These are phyloP conservation scores for Aquilaria yunnanensis DNA, from an alignment of 345 rosid genomes.

Conservation along the genomic window DNA sequence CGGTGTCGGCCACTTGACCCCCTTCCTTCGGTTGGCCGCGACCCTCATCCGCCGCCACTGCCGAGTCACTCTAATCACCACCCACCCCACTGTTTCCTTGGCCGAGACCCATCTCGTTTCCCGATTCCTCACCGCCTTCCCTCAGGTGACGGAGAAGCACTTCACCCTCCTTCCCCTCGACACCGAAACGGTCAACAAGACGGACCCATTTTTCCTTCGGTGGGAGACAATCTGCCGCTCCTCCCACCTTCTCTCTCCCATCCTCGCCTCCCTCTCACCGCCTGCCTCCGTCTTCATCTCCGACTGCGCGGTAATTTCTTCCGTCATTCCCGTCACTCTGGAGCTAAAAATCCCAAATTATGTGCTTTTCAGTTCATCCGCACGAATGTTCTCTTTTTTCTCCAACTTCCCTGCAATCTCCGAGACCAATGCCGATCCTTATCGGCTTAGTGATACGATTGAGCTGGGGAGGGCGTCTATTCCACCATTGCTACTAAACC, in stretches of 20 bases:
- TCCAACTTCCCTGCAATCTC: slow-evolving; percentile 4
- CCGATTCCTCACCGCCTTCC: slow-evolving; percentile 22
- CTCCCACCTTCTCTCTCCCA: slow-evolving; percentile 27
- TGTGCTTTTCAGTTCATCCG: slow-evolving; percentile 24
- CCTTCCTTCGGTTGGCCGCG: slow-evolving; percentile 37
- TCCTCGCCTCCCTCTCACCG: slow-evolving; percentile 20
- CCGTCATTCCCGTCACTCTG: slow-evolving; percentile 14
- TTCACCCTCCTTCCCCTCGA: slow-evolving; percentile 17
- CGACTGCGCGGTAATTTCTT: slow-evolving; percentile 16
- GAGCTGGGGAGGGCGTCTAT: slow-evolving; percentile 25
- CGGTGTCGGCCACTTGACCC: slow-evolving; percentile 45
- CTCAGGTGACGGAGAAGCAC: slow-evolving; percentile 9
- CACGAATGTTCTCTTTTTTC: slow-evolving; percentile 20
- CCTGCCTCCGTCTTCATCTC: slow-evolving; percentile 28
- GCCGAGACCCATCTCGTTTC: slow-evolving; percentile 31
- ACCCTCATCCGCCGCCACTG: slow-evolving; percentile 19
- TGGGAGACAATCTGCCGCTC: slow-evolving; percentile 29
- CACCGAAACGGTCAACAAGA: neutral
- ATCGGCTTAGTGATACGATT: slow-evolving; percentile 6
- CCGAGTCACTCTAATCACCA: slow-evolving; percentile 33
- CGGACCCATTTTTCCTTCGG: slow-evolving; percentile 37
- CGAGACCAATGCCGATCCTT: slow-evolving; percentile 1
- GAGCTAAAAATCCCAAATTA: slow-evolving; percentile 24
- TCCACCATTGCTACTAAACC: slow-evolving; percentile 26
- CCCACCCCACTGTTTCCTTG: slow-evolving; percentile 24